Base-by-base conservation (phyloP, 108 stramenopile species). In the Parietichytrium sp. region DNA sequence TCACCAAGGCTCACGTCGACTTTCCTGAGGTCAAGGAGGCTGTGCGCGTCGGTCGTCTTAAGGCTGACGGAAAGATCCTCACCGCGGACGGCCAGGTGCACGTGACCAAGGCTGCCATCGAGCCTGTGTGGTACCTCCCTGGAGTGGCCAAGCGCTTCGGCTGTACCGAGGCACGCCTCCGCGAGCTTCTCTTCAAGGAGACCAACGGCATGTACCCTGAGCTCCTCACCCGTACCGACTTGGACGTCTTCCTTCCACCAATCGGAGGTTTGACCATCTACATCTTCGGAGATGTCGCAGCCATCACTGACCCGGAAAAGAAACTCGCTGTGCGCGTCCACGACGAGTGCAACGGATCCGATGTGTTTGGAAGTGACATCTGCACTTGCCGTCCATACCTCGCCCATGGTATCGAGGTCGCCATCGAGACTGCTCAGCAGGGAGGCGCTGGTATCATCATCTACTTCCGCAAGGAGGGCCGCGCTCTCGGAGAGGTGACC, bases 201-300 rank as follows among this genome's bases (percentile, higher is more conserved):
- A 98, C 96, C 49, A 97, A 97, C 85, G 96, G 93, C 52, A 99
- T 99, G 96, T 99, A 98, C 86, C 98, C 98, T 16, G 98, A 99
- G 85, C 88, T 96, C 29, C 95, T 99, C 72, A 97, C 98, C 2
- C 90, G 98, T 7, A 95, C 94, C 13, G 98, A 99, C 81, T 93
- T 99, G 78, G 96, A 97, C 80, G 90, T 96, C 29, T 99, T 99
- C 83, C 83, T 99, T n/a, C 98, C 98, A 26, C 98, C 98, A 53
- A 99, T 99, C 86, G 98, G 98, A 4, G 98, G 98, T 51, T 80
- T 95, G 84, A 99, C 98, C 29, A 93, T 97, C 87, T 99, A 99
- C 90, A 99, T 99, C 78, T 99, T 96, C 94, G 98, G 98, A 47
- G 96, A 98, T 84, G 95, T 95, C 12, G 92, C 90, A 30, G 95